Evolutionary conservation across 2,329 filamentous ascomycete species (phyloP).

Genomic region (Erysiphe pulchra): DNA sequence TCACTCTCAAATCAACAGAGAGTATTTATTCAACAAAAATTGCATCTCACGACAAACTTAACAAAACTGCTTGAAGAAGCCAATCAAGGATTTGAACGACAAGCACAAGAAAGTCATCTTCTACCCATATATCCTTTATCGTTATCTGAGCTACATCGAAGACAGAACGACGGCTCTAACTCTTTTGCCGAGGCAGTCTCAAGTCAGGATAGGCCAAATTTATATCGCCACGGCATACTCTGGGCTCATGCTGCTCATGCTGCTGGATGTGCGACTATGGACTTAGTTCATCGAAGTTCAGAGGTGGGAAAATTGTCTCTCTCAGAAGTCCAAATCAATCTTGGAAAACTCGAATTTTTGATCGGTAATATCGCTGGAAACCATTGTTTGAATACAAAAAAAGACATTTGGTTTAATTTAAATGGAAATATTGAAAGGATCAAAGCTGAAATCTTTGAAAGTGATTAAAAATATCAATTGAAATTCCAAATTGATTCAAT

Average conservation of each 20-base stretch:
- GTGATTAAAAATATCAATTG: background rate
- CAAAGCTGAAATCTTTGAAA: slow-evolving; percentile 6
- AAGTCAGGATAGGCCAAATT: slow-evolving; percentile 16
- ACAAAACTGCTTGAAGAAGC: slow-evolving; percentile 25
- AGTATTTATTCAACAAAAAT: slow-evolving; percentile 28
- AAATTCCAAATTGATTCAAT: too few relatives aligned
- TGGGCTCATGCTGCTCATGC: slow-evolving; percentile 35
- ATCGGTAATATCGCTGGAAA: slow-evolving; percentile 14
- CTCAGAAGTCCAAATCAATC: slow-evolving; percentile 22
- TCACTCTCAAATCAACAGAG: slow-evolving; percentile 29
- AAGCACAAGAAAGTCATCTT: slow-evolving; percentile 36
- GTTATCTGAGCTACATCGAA: slow-evolving; percentile 6
- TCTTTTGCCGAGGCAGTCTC: slow-evolving; percentile 21
- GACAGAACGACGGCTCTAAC: slow-evolving; percentile 12
- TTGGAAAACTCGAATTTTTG: slow-evolving; percentile 24
- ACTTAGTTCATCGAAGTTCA: slow-evolving; percentile 31
- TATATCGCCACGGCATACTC: slow-evolving; percentile 21
- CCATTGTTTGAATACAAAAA: background rate
- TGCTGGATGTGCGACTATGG: slow-evolving; percentile 30
- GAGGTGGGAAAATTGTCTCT: slow-evolving; percentile 31
- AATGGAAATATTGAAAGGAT: slow-evolving; percentile 13
- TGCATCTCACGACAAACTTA: slow-evolving; percentile 25
- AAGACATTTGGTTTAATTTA: slow-evolving; percentile 9
- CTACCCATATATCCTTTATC: slow-evolving; percentile 25
- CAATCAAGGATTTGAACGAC: slow-evolving; percentile 23